Evolutionary conservation across 352 stramenopile species (phyloP), one percentile per base, ranked within the genome.

Genomic region (Phytophthora lateralis): DNA sequence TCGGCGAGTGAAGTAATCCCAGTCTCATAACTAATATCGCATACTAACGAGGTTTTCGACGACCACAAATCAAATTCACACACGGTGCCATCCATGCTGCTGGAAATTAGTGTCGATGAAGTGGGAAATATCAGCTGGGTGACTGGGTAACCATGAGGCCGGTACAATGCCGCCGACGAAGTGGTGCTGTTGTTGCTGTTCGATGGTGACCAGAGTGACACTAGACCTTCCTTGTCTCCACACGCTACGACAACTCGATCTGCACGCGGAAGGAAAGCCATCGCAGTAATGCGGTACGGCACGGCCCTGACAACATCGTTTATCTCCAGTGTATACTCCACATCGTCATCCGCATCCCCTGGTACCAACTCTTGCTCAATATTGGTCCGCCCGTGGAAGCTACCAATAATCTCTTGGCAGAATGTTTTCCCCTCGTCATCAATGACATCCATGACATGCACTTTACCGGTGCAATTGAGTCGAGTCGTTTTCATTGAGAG

Each of bases 211-310:
- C 63, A 71, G 17, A 67, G 41, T 11, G 57, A 26, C 6, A 95
- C n/a, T 51, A 91, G 69, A 8, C 88, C 88, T 14, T 74, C 56
- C 58, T 89, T 93, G 62, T 94, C 83, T 4, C 79, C 88, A 42
- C 57, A 67, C 1, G 71, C 82, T 4, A 90, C 65, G 7, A 93
- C 42, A n/a, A 90, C 39, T 37, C 78, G 72, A 53, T 88, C 73
- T 8, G 55, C 55, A 27, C 74, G 78, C 14, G 84, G 83, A 35
- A 88, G 81, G 65, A 95, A 85, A 32, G 74, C 73, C 24, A 95
- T 66, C 8, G 82, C 69, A 42, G 80, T 89, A 20, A 91, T 71
- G 21, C 72, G 76, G 20, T 89, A 66, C 7, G 76, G 61, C 27
- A 72, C 43, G 7, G 76, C 73, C 63, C 92, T 94, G 46, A 81